Evolutionary conservation across 257 asterid genomes (phyloP).

Genomic region (Linderniella brevidens): DNA sequence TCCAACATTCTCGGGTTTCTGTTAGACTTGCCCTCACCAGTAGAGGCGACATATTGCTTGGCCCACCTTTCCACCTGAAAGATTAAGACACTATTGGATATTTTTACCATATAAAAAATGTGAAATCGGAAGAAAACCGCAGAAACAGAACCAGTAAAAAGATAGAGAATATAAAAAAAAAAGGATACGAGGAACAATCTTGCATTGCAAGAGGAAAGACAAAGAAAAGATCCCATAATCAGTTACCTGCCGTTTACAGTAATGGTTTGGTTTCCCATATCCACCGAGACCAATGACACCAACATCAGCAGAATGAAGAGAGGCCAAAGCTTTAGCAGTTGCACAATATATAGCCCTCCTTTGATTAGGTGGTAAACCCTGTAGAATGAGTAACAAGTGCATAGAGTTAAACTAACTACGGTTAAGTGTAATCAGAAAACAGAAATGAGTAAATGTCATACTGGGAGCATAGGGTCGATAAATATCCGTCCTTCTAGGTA

Average conservation of each 20-base stretch:
- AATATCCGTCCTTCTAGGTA: slow-evolving; percentile 88
- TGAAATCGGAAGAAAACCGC: background rate
- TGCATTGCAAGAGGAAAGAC: background rate
- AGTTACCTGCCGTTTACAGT: slow-evolving; percentile 85
- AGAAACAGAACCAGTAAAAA: slow-evolving; percentile 1
- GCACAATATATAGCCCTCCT: slow-evolving; percentile 59
- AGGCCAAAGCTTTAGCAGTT: slow-evolving; percentile 71
- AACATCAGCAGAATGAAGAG: slow-evolving; percentile 71
- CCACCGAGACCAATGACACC: slow-evolving; percentile 55
- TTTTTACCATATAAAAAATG: slow-evolving; percentile 1
- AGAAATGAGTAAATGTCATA: slow-evolving; percentile 14
- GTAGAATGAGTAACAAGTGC: slow-evolving; percentile 8
- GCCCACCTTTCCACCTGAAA: slow-evolving; percentile 89
- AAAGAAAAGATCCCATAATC: slow-evolving; percentile 1
- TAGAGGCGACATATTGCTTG: slow-evolving; percentile 69
- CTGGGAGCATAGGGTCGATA: slow-evolving; percentile 72
- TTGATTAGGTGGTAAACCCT: slow-evolving; percentile 58
- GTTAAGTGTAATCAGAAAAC: slow-evolving; percentile 3
- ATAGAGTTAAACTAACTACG: slow-evolving; percentile 4
- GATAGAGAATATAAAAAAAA: background rate
- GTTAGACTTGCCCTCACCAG: slow-evolving; percentile 73
- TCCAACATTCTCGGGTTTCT: slow-evolving; percentile 85
- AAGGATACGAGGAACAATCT: background rate
- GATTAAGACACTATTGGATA: background rate
- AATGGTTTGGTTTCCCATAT: slow-evolving; percentile 59